Evolutionary conservation across 495 filamentous ascomycete genomes (phyloP), one percentile per base, ranked within the genome.

Genomic region (Evernia prunastri): DNA sequence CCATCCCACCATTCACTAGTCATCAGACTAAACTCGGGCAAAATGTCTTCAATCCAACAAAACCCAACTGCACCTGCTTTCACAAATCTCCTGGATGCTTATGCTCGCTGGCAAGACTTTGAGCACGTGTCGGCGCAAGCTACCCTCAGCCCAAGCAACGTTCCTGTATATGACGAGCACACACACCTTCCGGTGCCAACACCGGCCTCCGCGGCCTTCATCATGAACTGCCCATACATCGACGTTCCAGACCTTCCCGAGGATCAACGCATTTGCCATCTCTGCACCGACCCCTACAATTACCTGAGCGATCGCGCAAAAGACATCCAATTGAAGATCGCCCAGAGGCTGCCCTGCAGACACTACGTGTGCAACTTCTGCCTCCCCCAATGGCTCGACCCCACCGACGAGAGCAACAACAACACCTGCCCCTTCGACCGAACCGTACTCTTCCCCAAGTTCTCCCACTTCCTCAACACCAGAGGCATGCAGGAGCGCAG

Each of bases 391-490:
- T 51, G 47, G 47, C 47, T 51, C 0, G 12, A 29, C 47, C 47
- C 47, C 4, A 27, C 29, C 0, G 47, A 27, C 0, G 1, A 13
- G 47, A 27, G 47, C 10, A 51, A 51, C 47, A 51, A 51, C 6
- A 51, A 51, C 6, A 51, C 47, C 10, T 51, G 47, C 47, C 47
- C 47, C 47, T 51, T 51, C 18, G 47, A 51, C 47, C 47, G 47
- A 29, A 27, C 11, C 3, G 12, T 51, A 23, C 25, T 51, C 47
- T 51, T 51, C 47, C 47, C 47, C 47, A 51, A 51, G 6, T 15
- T 51, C 11, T 6, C 43, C 8, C 43, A n/a, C 43, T 45, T 11
- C 4, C 25, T 15, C 23, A 29, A 3, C 47, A 29, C 47, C 8
- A 25, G 29, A 29, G 47, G 47, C 3, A 12, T 29, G 9, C 47